Percentiles rank a stretch among this genome's conserved stretches.
phyloP scores from a whole-genome alignment of 129 eudicot genomes.

The Flaveria trinervia region DNA sequence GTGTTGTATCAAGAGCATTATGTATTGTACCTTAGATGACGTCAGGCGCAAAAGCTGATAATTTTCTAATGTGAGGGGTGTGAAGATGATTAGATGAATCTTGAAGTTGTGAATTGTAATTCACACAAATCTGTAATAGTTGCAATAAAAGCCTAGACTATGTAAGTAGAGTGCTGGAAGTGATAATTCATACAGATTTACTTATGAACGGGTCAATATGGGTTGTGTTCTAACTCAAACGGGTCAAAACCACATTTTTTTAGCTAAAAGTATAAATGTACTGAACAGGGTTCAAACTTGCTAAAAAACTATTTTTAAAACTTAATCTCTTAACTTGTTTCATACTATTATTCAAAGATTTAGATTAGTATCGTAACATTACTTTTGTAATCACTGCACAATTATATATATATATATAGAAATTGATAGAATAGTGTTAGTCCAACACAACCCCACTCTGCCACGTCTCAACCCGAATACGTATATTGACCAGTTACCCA shows the following conservation, averaged over 20 bases:
- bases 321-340: too few relatives aligned
- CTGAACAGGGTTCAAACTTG: not conserved
- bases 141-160: not conserved
- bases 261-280: not conserved
- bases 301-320: not conserved
- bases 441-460: not conserved
- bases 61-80: not conserved
- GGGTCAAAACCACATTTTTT: not conserved
- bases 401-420: not conserved
- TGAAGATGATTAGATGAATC: conserved; percentile 6
- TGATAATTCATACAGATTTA: too few relatives aligned
- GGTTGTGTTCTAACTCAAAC: not conserved
- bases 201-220: not conserved
- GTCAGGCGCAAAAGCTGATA: conserved; percentile 28
- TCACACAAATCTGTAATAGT: not conserved
- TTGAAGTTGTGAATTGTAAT: too few relatives aligned
- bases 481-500: not conserved
- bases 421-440: not conserved
- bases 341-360: too few relatives aligned
- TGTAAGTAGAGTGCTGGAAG: not conserved
- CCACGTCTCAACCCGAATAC: not conserved
- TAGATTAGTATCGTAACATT: too few relatives aligned
- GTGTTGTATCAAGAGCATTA: conserved; percentile 32
- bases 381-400: not conserved
- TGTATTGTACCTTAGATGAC: conserved; percentile 11